These are phyloP conservation scores for Corymbia citriodora DNA, from an alignment of 441 rosid species.

Conservation along the genomic window DNA sequence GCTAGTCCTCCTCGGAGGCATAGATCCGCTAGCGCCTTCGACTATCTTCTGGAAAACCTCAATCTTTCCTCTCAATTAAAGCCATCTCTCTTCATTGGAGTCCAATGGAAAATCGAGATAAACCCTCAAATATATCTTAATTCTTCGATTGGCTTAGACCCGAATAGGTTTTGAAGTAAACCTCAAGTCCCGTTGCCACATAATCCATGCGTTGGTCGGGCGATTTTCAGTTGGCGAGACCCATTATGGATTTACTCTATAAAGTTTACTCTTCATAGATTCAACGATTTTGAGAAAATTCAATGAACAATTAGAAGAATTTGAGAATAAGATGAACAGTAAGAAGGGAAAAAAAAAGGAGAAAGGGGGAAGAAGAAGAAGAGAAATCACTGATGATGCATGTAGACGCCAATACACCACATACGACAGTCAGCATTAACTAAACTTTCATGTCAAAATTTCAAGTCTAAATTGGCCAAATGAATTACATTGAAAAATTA, in stretches of 20 bases:
- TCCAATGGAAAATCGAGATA: slow-evolving; percentile 37
- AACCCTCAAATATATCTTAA: slow-evolving; percentile 35
- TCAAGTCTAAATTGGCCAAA: accelerated
- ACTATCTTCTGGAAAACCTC: slow-evolving; percentile 31
- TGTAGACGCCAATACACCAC: accelerated
- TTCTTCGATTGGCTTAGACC: slow-evolving; percentile 48
- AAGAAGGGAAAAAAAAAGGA: background rate
- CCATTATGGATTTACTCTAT: slow-evolving; percentile 31
- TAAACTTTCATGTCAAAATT: accelerated
- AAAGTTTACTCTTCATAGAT: slow-evolving; percentile 24
- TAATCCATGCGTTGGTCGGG: slow-evolving; percentile 32
- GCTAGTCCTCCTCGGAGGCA: background rate
- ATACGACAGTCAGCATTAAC: accelerated
- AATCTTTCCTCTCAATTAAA: slow-evolving; percentile 37
- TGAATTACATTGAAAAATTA: background rate
- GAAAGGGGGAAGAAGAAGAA: background rate
- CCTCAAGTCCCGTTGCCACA: slow-evolving; percentile 39
- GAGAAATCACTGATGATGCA: background rate
- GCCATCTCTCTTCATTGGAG: slow-evolving; percentile 41
- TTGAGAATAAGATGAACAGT: background rate
- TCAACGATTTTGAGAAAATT: slow-evolving; percentile 26
- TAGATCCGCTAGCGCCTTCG: background rate
- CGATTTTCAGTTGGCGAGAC: slow-evolving; percentile 14
- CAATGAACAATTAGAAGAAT: background rate
- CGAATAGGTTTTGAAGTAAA: slow-evolving; percentile 42